Base-by-base conservation (phyloP, 2,329 filamentous ascomycete species). In the Hyphodiscus sp. region DNA sequence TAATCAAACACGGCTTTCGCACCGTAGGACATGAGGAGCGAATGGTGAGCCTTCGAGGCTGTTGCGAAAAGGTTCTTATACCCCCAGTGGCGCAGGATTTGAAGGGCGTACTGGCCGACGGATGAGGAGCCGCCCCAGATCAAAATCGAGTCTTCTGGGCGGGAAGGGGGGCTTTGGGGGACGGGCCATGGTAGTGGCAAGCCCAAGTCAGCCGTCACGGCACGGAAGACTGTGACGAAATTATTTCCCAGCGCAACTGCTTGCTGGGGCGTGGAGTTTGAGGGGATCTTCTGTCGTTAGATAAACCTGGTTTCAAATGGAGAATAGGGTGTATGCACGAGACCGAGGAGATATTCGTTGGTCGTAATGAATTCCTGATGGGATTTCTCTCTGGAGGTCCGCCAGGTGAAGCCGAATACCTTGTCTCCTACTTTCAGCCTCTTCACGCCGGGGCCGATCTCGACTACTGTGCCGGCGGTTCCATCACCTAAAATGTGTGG, bases 221-320 rank as follows among this genome's bases (percentile, higher is more conserved):
- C 70, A 62, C 85, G 79, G 64, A 83, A 79, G 11, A 77, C 79
- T 0, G 81, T 84, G 29, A 85, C 75, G 26, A 82, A 66, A 58
- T 82, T 85, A 47, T 78, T 76, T 0, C 79, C 75, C 2, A 83
- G 64, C 0, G 80, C 81, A 15, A 65, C 58, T 15, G 78, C 79
- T 55, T 76, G 71, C 46, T 73, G 62, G 42, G 74, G 62, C 1
- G 69, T 70, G 29, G 76, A 63, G 20, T 67, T 69, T 11, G 65
- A 54, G 1, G 76, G 75, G 20, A 80, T 54, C 68, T 71, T n/a
- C n/a, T n/a, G n/a, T n/a, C n/a, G n/a, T n/a, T n/a, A n/a, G n/a
- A n/a, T n/a, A n/a, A n/a, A n/a, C n/a, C n/a, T n/a, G n/a, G n/a
- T n/a, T n/a, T n/a, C n/a, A n/a, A n/a, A n/a, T n/a, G n/a, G n/a